Percentiles rank a stretch among this genome's conserved stretches.
phyloP scores from a whole-genome alignment of 768 basidiomycete species.

The Cyclocybe aegerita region DNA sequence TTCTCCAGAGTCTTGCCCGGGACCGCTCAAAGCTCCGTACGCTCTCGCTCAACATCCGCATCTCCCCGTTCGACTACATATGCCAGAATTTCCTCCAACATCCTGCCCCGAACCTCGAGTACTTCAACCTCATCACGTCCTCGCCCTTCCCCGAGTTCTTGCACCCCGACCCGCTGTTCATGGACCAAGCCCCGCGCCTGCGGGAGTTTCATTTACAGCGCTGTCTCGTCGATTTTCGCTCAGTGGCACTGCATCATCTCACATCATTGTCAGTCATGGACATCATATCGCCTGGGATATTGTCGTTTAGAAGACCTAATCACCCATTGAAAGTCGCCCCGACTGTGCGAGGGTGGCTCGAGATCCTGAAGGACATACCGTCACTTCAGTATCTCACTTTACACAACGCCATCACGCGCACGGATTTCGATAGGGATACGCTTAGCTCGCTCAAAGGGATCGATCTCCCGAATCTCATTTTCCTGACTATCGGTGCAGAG shows the following conservation, averaged over 20 bases:
- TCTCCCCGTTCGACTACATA: conserved; percentile 20
- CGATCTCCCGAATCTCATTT: conserved; percentile 16
- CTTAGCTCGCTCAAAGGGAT: neutral
- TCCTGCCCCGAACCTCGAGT: conserved; percentile 21
- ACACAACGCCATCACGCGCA: conserved; percentile 17
- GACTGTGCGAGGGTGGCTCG: conserved; percentile 18
- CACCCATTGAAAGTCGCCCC: conserved; percentile 21
- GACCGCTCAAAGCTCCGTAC: conserved; percentile 16
- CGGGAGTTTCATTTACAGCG: conserved; percentile 19
- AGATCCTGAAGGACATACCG: conserved; percentile 18
- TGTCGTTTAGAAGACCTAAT: conserved; percentile 10
- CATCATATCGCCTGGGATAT: conserved; percentile 12
- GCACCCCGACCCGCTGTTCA: conserved; percentile 19
- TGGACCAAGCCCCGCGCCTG: conserved; percentile 18
- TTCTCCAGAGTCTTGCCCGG: conserved; percentile 17
- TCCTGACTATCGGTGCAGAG: conserved; percentile 17
- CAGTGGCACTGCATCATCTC: conserved; percentile 18
- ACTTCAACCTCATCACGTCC: conserved; percentile 20
- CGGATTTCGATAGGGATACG: neutral
- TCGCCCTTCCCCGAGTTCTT: conserved; percentile 22
- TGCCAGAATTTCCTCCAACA: conserved; percentile 19
- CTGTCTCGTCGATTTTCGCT: conserved; percentile 23
- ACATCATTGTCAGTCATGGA: conserved; percentile 21
- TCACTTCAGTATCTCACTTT: conserved; percentile 21
- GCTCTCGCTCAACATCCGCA: conserved; percentile 19